Evolutionary conservation across 2,329 filamentous ascomycete genomes (phyloP), one percentile per base, ranked within the genome.

Genomic region (Akanthomyces dipterigenus): DNA sequence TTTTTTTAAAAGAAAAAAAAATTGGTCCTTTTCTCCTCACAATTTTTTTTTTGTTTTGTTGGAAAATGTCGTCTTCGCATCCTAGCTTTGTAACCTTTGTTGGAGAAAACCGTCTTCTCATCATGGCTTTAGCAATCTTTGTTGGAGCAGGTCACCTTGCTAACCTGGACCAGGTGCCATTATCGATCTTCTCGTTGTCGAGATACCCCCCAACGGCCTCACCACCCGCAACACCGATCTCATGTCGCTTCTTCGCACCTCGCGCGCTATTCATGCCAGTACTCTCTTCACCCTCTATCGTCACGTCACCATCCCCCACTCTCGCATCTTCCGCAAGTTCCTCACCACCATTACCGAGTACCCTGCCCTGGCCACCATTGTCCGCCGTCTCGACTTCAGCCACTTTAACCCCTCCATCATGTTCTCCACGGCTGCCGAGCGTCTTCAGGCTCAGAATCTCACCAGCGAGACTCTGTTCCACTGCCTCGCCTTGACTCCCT

Each of bases 351-450:
- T 93, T 65, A 77, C 79, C 50, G 77, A 82, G 62, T 86, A 92
- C 70, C 83, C 85, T 2, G 79, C 85, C 9, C 79, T 93, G 59
- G 90, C 90, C 50, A 88, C 85, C 45, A 85, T 93, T 67, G 89
- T 93, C 49, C 86, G 88, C 62, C 87, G 90, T 55, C 78, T 93
- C 50, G 90, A 95, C 75, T 93, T 95, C 69, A 92, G 89, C 64
- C 90, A 93, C 77, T 93, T 93, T 75, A 93, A 91, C 71, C 90
- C 89, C 24, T 86, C 88, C 60, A 88, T 88, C 60, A 80, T 91
- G 65, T 91, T 92, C 70, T 83, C 84, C 63, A 91, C 88, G 18
- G 88, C 86, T 66, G 85, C 86, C 72, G 88, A 91, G 81, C 87
- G 90, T 62, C 82, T 83, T 24, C 83, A 89, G 73, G 90, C 90